These are phyloP conservation scores for Murraya koenigii DNA, from an alignment of 345 rosid species.

Conservation along the genomic window DNA sequence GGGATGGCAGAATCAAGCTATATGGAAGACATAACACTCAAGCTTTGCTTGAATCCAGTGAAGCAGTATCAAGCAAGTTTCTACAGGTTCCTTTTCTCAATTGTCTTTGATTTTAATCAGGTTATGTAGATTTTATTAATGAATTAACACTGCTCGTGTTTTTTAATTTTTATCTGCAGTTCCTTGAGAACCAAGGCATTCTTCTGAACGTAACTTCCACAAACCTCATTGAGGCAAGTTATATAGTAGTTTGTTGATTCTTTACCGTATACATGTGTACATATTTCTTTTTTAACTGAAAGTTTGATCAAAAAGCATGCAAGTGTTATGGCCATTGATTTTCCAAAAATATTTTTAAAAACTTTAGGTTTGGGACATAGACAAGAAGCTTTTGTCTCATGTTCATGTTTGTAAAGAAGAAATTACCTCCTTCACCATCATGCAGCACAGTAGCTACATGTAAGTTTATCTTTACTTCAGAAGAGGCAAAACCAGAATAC, in stretches of 20 bases:
- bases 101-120: neutral
- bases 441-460: constrained; percentile 66
- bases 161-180: constrained; percentile 34
- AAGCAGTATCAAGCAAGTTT: constrained; percentile 61
- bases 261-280: neutral
- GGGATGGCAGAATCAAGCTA: constrained; percentile 85
- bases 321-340: neutral
- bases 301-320: neutral
- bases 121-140: constrained; percentile 1
- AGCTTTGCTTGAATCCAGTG: constrained; percentile 58
- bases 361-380: constrained; percentile 81
- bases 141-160: constrained; percentile 18
- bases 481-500: neutral
- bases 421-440: constrained; percentile 60
- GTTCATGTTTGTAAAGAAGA: constrained; percentile 49
- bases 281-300: neutral
- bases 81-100: constrained; percentile 50
- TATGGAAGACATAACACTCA: constrained; percentile 77
- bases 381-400: constrained; percentile 55
- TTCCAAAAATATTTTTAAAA: constrained; percentile 7
- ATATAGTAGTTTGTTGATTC: neutral
- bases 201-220: constrained; percentile 69
- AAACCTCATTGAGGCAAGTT: constrained; percentile 78
- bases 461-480: constrained; percentile 35
- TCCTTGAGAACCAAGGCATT: constrained; percentile 66